These are phyloP conservation scores for Cryptomeria japonica DNA, from an alignment of 75 land plant species.

Conservation along the genomic window DNA sequence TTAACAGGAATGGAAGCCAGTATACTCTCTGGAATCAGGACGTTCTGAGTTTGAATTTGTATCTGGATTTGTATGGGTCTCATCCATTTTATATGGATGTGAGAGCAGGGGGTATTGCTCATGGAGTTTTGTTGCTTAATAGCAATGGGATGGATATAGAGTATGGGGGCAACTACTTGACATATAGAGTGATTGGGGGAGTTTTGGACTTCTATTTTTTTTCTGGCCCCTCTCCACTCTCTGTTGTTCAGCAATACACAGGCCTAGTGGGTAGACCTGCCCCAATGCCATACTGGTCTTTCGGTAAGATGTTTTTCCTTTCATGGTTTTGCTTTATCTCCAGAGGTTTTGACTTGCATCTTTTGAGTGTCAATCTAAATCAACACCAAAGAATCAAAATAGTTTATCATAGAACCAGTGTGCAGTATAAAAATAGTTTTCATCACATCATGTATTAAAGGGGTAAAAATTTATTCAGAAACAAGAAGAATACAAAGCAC, in stretches of 20 bases:
- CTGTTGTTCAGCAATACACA: conserved; percentile 76
- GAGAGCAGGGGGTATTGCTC: conserved; percentile 51
- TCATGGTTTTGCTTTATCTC: not conserved
- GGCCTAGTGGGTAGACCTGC: conserved; percentile 84
- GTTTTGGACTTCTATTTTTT: conserved; percentile 86
- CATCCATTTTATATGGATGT: conserved; percentile 75
- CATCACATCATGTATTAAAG: no score
- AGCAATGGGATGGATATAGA: conserved; percentile 91
- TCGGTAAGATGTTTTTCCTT: conserved; percentile 38
- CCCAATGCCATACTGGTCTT: conserved; percentile 91
- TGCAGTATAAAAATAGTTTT: not conserved
- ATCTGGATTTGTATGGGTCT: conserved; percentile 37
- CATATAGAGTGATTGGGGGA: conserved; percentile 80
- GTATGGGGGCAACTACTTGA: conserved; percentile 53
- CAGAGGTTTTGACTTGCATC: not conserved
- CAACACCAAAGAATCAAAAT: not conserved
- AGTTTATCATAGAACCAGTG: no score
- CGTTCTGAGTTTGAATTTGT: conserved; percentile 12
- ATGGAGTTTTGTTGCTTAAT: conserved; percentile 80
- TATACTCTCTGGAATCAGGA: conserved; percentile 44
- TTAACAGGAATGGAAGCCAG: conserved; percentile 39
- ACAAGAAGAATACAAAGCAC: no score
- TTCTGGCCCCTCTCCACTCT: conserved; percentile 64
- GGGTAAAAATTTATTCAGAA: no score
- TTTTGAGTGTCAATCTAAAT: not conserved